Base-by-base conservation (phyloP, 2,329 filamentous ascomycete genomes). In the Epichloe sibirici region DNA sequence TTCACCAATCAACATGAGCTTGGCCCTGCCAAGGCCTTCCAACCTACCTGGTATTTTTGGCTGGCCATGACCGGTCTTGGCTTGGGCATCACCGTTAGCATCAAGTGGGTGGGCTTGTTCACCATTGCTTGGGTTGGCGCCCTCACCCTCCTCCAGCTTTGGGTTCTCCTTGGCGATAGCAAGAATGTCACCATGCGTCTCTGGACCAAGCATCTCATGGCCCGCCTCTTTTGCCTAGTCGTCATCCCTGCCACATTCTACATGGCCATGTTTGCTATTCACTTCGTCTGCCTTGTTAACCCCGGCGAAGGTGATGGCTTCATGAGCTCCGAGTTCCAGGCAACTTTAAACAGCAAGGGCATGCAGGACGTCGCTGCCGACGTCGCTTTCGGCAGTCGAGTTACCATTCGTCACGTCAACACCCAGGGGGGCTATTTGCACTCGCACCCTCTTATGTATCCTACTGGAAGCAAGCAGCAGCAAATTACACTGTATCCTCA, bases 241-340 rank as follows among this genome's bases (percentile, higher is more conserved):
- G 75, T 95, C 59, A 88, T 98, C 59, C 93, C 93, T 6, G 59
- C 86, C 28, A 83, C 82, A 38, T 95, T 98, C 72, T 98, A 98
- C 74, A 85, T 96, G 76, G 85, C 81, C 63, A 95, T 97, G 88
- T 98, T 98, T 64, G 90, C 82, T 51, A 94, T 98, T 62, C 93
- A 98, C 75, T 98, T 98, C 71, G 61, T 90, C 60, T 94, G 88
- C 74, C 79, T 98, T 43, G 81, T 85, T 55, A 98, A 98, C 71
- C 93, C 93, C 31, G 93, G 93, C 55, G 93, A 98, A 50, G 93
- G 93, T 51, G 93, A 98, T 69, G 93, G 93, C 52, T 98, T 98
- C 76, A 98, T 98, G 93, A 96, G 90, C 65, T 95, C 91, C 52
- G 93, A 98, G 66, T 98, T 98, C 75, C 93, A 98, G 73, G 87